Evolutionary conservation across 192 early-diverging fungal species (phyloP).

Genomic region (Podila epigama): DNA sequence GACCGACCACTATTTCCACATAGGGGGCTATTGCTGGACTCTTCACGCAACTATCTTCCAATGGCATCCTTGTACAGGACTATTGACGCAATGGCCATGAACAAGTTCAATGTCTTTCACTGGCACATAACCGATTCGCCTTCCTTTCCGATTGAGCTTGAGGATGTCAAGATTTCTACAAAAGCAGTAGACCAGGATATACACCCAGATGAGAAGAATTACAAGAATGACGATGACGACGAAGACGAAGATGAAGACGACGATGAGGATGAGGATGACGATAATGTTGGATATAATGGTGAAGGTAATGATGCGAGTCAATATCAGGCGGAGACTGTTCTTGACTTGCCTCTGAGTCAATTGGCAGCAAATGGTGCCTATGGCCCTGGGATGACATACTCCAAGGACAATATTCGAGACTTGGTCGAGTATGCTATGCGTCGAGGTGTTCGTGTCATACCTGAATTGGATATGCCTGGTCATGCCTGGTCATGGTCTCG

Average conservation of each 20-base stretch:
- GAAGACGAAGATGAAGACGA: not conserved
- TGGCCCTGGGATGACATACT: slow-evolving; percentile 70
- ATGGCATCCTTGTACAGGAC: slow-evolving; percentile 69
- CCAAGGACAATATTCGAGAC: slow-evolving; percentile 70
- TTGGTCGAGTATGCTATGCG: slow-evolving; percentile 77
- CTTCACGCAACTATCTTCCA: slow-evolving; percentile 76
- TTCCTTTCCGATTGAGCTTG: slow-evolving; percentile 72
- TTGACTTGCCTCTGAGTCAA: slow-evolving; percentile 56
- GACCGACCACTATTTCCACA: slow-evolving; percentile 71
- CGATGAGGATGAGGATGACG: not conserved
- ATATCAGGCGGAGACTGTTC: not conserved
- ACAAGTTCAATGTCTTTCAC: slow-evolving; percentile 84
- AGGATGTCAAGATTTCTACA: slow-evolving; percentile 23
- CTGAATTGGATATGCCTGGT: slow-evolving; percentile 93
- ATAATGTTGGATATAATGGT: not conserved
- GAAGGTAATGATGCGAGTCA: not conserved
- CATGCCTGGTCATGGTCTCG: slow-evolving; percentile 66
- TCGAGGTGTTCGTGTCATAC: slow-evolving; percentile 88
- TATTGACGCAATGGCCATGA: slow-evolving; percentile 82
- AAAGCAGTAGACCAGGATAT: not conserved
- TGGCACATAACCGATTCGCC: slow-evolving; percentile 81
- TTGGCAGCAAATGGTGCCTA: slow-evolving; percentile 75
- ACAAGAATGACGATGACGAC: not conserved
- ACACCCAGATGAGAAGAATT: too few species aligned
- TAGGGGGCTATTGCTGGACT: slow-evolving; percentile 77